Evolutionary conservation across 208 protist species (phyloP), one percentile per base, ranked within the genome.

Genomic region (Sergeia podlipaevii): DNA sequence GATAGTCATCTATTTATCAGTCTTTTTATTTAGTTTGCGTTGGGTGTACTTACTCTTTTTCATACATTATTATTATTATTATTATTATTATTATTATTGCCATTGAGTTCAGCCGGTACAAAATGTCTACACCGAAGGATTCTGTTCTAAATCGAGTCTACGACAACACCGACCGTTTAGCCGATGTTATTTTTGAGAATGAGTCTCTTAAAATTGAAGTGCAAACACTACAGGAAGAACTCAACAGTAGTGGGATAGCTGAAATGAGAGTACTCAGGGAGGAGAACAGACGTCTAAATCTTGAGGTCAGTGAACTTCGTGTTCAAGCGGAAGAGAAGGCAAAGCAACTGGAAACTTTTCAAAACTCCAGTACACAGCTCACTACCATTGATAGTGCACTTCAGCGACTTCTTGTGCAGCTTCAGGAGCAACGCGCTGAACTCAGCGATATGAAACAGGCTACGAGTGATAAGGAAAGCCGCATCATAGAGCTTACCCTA

Each of bases 131-230:
- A 0, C 74, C 68, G 0, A 66, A 71, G 21, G 63, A 63, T 37
- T 74, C 72, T 1, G 29, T 71, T 27, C 34, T 78, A 0, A 78
- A 70, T 36, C 54, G 68, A n/a, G 45, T 67, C 36, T 13, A 23
- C 4, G 37, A 17, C 11, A 65, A 74, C 34, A 26, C 28, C 6
- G 51, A 36, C 3, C 56, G 55, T 4, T 51, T 68, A 23, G 44
- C 61, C 39, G 52, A 72, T 36, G 26, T 91, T 8, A 61, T 91
- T 24, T 75, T 70, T 32, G 60, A 83, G 18, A 89, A 89, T 36
- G 81, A 89, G 60, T 59, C 34, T 5, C 67, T 89, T 18, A 72
- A 83, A 26, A 74, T 89, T 28, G 59, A 87, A 24, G 36, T 64
- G 0, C 50, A 62, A 49, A 37, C 65, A 43, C 60, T 69, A 26